Conservation (phyloP, 257 asterid species). For the Gentiana macrophylla region DNA sequence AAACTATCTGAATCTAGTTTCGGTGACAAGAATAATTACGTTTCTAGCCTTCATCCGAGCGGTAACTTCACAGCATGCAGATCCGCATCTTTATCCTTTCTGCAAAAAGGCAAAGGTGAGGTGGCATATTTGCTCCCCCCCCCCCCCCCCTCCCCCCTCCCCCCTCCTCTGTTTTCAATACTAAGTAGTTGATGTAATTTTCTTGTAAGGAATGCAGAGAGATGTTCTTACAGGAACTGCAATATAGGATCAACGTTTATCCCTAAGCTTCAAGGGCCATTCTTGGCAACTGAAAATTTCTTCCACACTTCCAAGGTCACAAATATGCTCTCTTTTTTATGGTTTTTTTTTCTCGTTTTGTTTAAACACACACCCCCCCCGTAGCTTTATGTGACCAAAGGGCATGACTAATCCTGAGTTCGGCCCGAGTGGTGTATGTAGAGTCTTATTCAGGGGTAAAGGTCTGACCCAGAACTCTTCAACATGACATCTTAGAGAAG, state of each 20-base stretch:
- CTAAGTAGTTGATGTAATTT: slow-evolving; percentile 2
- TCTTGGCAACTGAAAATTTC: slow-evolving; percentile 93
- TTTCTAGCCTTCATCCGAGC: slow-evolving; percentile 47
- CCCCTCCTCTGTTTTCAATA: background rate
- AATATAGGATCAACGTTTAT: slow-evolving; percentile 64
- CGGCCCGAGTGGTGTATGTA: no score
- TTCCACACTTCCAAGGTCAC: slow-evolving; percentile 82
- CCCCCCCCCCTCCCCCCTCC: no score
- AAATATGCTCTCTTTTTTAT: background rate
- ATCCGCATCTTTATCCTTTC: slow-evolving; percentile 59
- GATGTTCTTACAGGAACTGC: slow-evolving; percentile 57
- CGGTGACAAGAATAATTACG: slow-evolving; percentile 32
- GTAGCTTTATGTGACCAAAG: no score
- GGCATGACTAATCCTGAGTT: no score
- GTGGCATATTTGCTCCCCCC: no score
- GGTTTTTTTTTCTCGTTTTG: background rate
- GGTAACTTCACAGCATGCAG: slow-evolving; percentile 96
- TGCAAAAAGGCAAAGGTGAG: slow-evolving; percentile 86
- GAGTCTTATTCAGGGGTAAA: no score
- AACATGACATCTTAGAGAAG: no score
- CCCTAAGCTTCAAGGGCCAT: slow-evolving; percentile 79
- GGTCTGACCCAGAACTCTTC: no score
- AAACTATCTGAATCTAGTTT: slow-evolving; percentile 37
- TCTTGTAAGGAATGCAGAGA: slow-evolving; percentile 39
- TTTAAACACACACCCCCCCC: no score